Conservation (phyloP, 306 rosid genomes). For the Purshia tridentata region DNA sequence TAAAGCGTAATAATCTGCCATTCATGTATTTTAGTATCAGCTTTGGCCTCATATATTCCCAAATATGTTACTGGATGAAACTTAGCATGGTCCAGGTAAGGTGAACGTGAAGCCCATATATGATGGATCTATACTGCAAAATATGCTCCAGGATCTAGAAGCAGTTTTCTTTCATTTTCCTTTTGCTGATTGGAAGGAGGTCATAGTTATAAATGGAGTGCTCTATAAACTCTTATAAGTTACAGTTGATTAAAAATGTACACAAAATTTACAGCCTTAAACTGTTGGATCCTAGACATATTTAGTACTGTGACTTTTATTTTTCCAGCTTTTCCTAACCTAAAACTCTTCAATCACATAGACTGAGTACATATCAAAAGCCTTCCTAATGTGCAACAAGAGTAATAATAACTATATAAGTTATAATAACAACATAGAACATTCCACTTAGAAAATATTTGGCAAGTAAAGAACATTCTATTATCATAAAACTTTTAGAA, state of each 20-base stretch:
- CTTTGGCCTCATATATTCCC: not conserved
- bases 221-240: not conserved
- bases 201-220: not conserved
- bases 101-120: not conserved
- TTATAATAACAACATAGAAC: not conserved
- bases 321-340: not conserved
- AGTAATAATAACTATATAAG: not conserved
- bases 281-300: not conserved
- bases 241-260: not conserved
- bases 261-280: not conserved
- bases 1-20: slow-evolving; percentile 53
- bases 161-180: not conserved
- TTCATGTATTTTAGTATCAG: slow-evolving; percentile 23
- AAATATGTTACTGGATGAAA: not conserved
- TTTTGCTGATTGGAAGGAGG: not conserved
- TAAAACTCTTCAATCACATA: not conserved
- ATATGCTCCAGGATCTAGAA: not conserved
- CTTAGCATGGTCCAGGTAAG: not conserved
- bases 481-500: no score
- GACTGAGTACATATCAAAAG: not conserved
- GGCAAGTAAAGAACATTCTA: not conserved
- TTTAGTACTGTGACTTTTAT: not conserved
- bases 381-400: not conserved
- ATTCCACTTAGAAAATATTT: not conserved
- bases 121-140: not conserved